Evolutionary conservation across 2,329 filamentous ascomycete species (phyloP).

Genomic region (Harringtonia aguacate): DNA sequence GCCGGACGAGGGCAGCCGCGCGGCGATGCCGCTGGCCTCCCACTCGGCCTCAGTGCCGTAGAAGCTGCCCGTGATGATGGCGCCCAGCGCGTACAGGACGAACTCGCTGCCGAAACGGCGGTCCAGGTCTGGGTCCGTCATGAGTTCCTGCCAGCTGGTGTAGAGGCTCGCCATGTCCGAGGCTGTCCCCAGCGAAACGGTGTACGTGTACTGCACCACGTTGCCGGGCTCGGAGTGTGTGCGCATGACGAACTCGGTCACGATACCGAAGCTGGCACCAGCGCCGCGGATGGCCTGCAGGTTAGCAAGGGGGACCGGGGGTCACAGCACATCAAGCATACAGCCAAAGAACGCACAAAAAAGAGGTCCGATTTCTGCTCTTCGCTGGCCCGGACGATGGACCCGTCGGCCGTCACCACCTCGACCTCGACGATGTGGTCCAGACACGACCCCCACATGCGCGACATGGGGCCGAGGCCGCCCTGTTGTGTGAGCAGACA

Average conservation of each 20-base stretch:
- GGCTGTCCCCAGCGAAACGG: constrained; percentile 36
- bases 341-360: constrained; percentile 25
- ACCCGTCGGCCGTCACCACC: constrained; percentile 46
- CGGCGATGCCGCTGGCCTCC: constrained; percentile 35
- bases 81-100: constrained; percentile 40
- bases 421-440: constrained; percentile 45
- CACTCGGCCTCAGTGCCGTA: constrained; percentile 50
- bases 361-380: constrained; percentile 41
- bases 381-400: constrained; percentile 34
- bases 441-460: constrained; percentile 47
- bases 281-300: neutral
- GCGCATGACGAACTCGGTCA: constrained; percentile 41
- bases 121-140: constrained; percentile 42
- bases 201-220: constrained; percentile 50
- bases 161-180: constrained; percentile 37
- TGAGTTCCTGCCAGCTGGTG: constrained; percentile 46
- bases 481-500: constrained; percentile 25
- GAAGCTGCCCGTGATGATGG: constrained; percentile 48
- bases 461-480: constrained; percentile 45
- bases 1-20: constrained; percentile 31
- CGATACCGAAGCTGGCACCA: no score
- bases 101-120: constrained; percentile 48
- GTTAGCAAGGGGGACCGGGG: neutral
- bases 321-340: no score
- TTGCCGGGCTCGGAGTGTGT: constrained; percentile 44